These are phyloP conservation scores for Suillus variegatus DNA, from an alignment of 768 basidiomycete species.

Conservation along the genomic window DNA sequence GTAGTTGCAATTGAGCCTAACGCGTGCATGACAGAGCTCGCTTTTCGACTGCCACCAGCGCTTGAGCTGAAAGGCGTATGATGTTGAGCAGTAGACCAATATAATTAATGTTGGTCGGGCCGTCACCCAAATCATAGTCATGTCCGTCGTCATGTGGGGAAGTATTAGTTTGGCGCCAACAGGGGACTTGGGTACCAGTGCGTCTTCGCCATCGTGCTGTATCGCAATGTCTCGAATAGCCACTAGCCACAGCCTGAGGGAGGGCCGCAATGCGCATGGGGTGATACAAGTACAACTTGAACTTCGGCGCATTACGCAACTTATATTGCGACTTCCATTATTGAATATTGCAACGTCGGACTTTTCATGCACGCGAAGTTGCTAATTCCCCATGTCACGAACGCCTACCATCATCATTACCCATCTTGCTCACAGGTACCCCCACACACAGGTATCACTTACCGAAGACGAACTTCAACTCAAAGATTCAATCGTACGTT, in stretches of 20 bases:
- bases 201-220: background rate
- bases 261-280: background rate
- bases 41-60: background rate
- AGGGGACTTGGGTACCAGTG: background rate
- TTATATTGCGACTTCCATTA: background rate
- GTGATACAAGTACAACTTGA: no score
- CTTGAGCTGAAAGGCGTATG: background rate
- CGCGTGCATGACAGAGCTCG: background rate
- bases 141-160: background rate
- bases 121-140: background rate
- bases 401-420: no score
- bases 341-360: background rate
- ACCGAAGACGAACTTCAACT: constrained; percentile 77
- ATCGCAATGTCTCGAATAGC: background rate
- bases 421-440: no score
- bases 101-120: background rate
- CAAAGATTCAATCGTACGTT: constrained; percentile 76
- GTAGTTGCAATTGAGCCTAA: no score
- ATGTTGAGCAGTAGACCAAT: background rate
- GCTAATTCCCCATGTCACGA: background rate
- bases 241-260: background rate
- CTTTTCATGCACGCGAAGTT: background rate
- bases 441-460: no score
- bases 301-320: background rate
- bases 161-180: background rate